phyloP scores from a whole-genome alignment of 2,329 filamentous ascomycete genomes.

The Pseudogymnoascus sp. region DNA sequence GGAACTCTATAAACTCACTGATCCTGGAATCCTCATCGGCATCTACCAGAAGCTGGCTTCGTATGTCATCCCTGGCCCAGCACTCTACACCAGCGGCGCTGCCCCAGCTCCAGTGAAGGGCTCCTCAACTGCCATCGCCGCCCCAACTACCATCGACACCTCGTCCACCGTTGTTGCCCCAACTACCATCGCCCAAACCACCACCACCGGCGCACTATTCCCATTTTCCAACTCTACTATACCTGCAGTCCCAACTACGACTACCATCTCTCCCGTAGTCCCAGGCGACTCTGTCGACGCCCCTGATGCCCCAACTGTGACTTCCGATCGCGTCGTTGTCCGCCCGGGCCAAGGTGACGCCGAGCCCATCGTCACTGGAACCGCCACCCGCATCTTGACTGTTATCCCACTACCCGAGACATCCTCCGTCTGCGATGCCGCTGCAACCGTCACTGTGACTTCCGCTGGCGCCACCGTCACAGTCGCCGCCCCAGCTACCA shows the following conservation, averaged over 20 bases:
- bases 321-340: conserved; percentile 28
- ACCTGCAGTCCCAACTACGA: conserved; percentile 21
- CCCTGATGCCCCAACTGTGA: conserved; percentile 19
- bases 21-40: conserved; percentile 36
- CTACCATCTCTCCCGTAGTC: conserved; percentile 35
- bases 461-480: conserved; percentile 10
- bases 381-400: conserved; percentile 15
- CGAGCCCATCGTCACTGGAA: too few species aligned
- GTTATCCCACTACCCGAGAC: background rate
- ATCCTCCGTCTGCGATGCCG: conserved; percentile 9
- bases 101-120: background rate
- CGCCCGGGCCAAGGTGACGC: background rate
- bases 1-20: conserved; percentile 34
- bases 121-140: background rate
- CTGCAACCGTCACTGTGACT: conserved; percentile 9
- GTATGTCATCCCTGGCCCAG: conserved; percentile 31
- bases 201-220: background rate
- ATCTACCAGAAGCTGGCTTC: conserved; percentile 30
- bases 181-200: conserved; percentile 6
- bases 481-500: conserved; percentile 3
- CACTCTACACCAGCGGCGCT: conserved; percentile 24
- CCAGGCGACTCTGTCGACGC: conserved; percentile 23
- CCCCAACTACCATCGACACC: background rate
- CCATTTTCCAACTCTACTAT: background rate
- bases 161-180: background rate